phyloP scores from a whole-genome alignment of 2,329 filamentous ascomycete species.

The Colletotrichum tanaceti region DNA sequence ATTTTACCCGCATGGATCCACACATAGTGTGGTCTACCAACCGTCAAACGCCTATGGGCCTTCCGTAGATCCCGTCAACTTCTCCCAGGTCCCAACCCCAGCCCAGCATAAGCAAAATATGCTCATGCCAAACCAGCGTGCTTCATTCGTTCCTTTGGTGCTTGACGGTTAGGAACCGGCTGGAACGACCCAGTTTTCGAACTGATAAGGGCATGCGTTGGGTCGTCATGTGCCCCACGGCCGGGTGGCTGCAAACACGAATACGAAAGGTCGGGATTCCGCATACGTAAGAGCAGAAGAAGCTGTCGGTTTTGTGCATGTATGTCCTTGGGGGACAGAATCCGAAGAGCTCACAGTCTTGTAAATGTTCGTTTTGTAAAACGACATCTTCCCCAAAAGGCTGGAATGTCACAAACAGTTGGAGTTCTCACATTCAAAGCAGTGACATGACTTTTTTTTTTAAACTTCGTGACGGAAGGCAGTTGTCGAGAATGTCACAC shows the following conservation, averaged over 20 bases:
- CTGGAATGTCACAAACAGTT: too few species aligned
- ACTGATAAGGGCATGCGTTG: conserved; percentile 5
- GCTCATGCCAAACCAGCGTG: not conserved
- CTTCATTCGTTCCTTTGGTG: not conserved
- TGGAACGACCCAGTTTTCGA: not conserved
- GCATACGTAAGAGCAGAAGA: not conserved
- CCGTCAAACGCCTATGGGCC: not conserved
- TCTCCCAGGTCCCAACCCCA: too few species aligned
- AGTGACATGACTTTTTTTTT: too few species aligned
- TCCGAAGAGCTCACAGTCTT: too few species aligned
- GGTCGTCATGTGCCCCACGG: not conserved
- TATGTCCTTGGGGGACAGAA: not conserved
- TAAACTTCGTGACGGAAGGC: too few species aligned
- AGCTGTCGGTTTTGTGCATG: too few species aligned
- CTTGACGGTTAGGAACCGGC: not conserved
- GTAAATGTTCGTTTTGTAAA: too few species aligned
- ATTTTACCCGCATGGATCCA: not conserved
- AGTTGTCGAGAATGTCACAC: too few species aligned
- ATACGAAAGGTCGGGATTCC: not conserved
- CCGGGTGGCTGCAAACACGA: not conserved
- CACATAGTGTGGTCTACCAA: too few species aligned
- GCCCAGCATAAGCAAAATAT: not conserved
- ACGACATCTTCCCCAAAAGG: too few species aligned
- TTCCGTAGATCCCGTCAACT: not conserved
- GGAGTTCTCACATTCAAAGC: too few species aligned